A percentile compares a stretch with the other conserved stretches of the same genome.
Conservation (phyloP, 768 basidiomycete species). For the Podaxis carcinomalis region DNA sequence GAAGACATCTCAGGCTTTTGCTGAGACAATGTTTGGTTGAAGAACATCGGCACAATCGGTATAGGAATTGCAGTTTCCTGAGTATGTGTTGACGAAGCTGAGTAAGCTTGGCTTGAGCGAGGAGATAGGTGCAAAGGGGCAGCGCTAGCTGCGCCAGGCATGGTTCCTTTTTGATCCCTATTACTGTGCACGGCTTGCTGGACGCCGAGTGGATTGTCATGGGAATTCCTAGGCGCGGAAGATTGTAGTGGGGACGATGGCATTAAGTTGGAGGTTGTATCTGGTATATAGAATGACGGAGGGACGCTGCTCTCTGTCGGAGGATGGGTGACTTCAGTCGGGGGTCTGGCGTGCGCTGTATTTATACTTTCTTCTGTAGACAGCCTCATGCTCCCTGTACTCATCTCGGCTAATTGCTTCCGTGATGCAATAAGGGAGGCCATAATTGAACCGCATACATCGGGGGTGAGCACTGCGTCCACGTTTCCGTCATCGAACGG, state of each 20-base stretch:
- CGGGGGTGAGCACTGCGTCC: conserved; percentile 4
- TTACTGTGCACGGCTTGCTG: neutral
- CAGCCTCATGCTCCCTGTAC: too few species aligned
- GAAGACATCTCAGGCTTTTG: neutral
- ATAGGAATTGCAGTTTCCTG: neutral
- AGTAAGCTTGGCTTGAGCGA: neutral
- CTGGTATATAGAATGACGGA: neutral
- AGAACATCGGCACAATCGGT: neutral
- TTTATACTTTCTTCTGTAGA: neutral
- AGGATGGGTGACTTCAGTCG: neutral
- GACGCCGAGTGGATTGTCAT: neutral
- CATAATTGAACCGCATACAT: neutral
- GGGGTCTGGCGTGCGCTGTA: neutral
- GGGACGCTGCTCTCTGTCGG: neutral
- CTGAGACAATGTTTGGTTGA: neutral
- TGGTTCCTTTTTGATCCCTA: neutral
- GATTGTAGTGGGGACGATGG: neutral
- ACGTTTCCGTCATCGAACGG: neutral
- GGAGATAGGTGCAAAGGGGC: neutral
- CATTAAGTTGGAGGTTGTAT: neutral
- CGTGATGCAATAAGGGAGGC: neutral
- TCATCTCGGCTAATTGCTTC: neutral
- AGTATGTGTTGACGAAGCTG: neutral
- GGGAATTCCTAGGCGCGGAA: neutral
- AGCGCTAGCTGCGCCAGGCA: neutral